A percentile compares a stretch with the other conserved stretches of the same genome.
Evolutionary conservation across 805 yeast species (phyloP).

Genomic region (Ogataea methanolica): DNA sequence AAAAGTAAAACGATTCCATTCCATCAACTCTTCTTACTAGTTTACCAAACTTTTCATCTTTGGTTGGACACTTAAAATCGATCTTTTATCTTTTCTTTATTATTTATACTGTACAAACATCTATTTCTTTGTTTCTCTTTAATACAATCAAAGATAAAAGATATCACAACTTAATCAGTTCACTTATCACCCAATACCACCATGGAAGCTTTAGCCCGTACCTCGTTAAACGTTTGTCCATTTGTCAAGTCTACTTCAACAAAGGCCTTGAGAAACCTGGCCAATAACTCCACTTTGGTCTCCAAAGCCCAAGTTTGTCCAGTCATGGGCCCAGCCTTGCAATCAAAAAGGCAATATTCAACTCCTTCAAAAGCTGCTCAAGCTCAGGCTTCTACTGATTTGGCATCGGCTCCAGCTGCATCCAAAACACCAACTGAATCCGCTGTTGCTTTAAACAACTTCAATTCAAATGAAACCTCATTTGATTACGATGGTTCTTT

Average conservation of each 20-base stretch:
- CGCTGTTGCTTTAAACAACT: constrained; percentile 25
- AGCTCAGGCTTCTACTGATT: constrained; percentile 41
- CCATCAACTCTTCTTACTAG: too few species aligned
- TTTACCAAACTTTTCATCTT: too few species aligned
- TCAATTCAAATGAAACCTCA: constrained; percentile 42
- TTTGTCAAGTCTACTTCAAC: constrained; percentile 60
- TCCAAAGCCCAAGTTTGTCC: constrained; percentile 76
- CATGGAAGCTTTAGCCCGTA: constrained; percentile 79
- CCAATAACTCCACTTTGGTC: constrained; percentile 41
- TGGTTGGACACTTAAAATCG: too few species aligned
- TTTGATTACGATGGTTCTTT: constrained; percentile 75
- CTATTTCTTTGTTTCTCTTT: too few species aligned
- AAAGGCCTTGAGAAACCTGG: constrained; percentile 53
- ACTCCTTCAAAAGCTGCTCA: constrained; percentile 40
- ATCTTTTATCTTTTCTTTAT: too few species aligned
- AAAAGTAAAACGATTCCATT: too few species aligned
- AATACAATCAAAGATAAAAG: not conserved
- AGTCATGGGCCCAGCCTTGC: constrained; percentile 80
- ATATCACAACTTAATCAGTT: too few species aligned
- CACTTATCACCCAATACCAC: not conserved
- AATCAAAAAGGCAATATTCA: constrained; percentile 39
- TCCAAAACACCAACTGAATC: constrained; percentile 10
- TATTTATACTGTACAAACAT: too few species aligned
- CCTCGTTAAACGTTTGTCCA: constrained; percentile 79
- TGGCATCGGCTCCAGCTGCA: constrained; percentile 30